A percentile compares a stretch with the other conserved stretches of the same genome.
These are phyloP conservation scores for Lasiodiplodia sp. DNA, from an alignment of 2,329 filamentous ascomycete species.

Conservation along the genomic window DNA sequence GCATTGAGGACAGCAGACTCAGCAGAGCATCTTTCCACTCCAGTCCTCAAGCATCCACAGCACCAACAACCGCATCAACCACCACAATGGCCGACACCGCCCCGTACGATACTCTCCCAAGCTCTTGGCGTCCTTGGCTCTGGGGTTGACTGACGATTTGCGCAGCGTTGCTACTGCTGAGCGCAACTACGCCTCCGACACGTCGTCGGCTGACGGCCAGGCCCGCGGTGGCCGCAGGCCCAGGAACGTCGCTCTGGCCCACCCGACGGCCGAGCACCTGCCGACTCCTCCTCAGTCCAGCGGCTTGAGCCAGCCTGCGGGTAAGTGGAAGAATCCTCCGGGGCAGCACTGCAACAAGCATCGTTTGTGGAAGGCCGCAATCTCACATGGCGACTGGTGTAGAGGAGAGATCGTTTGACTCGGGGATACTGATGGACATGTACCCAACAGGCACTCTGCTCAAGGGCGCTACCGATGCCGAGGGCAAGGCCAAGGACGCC, in stretches of 20 bases:
- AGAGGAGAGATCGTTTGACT: slow-evolving; percentile 14
- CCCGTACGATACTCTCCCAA: slow-evolving; percentile 2
- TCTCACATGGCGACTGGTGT: slow-evolving; percentile 11
- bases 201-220: slow-evolving; percentile 17
- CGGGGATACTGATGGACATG: slow-evolving; percentile 24
- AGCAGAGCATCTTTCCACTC: slow-evolving; percentile 13
- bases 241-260: slow-evolving; percentile 25
- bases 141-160: background rate
- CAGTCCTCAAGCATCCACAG: slow-evolving; percentile 7
- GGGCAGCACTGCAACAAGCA: background rate
- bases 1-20: slow-evolving; percentile 5
- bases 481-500: slow-evolving; percentile 65
- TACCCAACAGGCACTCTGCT: slow-evolving; percentile 58
- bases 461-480: slow-evolving; percentile 63
- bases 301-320: slow-evolving; percentile 25
- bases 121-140: background rate
- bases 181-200: slow-evolving; percentile 24
- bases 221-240: slow-evolving; percentile 27
- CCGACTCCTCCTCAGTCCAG: slow-evolving; percentile 21
- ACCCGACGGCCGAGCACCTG: slow-evolving; percentile 12
- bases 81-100: slow-evolving; percentile 21
- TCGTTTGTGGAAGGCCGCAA: background rate
- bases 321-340: background rate
- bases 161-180: slow-evolving; percentile 16
- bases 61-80: background rate